These are phyloP conservation scores for Pestalotiopsis sp. DNA, from an alignment of 2,329 filamentous ascomycete species.

Conservation along the genomic window DNA sequence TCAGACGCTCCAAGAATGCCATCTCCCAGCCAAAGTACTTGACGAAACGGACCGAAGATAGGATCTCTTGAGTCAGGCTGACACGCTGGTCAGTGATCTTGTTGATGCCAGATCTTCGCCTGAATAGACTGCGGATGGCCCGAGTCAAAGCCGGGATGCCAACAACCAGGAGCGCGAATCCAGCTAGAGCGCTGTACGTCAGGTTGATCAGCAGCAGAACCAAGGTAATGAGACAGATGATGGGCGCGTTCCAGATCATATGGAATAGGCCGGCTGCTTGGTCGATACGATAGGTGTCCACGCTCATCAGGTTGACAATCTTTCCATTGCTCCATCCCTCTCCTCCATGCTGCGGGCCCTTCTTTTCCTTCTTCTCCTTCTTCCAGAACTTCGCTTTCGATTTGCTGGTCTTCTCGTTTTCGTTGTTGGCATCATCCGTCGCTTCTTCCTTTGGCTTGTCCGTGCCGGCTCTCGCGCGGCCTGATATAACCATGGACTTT, in stretches of 20 bases:
- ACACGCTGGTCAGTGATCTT: slow-evolving; percentile 92
- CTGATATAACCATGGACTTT: slow-evolving; percentile 88
- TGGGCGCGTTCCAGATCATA: slow-evolving; percentile 83
- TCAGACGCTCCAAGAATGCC: slow-evolving; percentile 77
- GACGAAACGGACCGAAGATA: slow-evolving; percentile 89
- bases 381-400: slow-evolving; percentile 34
- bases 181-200: slow-evolving; percentile 84
- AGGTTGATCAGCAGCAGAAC: slow-evolving; percentile 82
- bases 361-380: slow-evolving; percentile 37
- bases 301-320: slow-evolving; percentile 91
- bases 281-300: slow-evolving; percentile 91
- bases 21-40: slow-evolving; percentile 97
- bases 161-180: slow-evolving; percentile 79
- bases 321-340: slow-evolving; percentile 90
- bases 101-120: slow-evolving; percentile 78
- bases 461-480: slow-evolving; percentile 82
- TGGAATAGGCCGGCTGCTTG: slow-evolving; percentile 88
- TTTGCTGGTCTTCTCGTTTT: slow-evolving; percentile 41
- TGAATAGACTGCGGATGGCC: slow-evolving; percentile 76
- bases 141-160: slow-evolving; percentile 75
- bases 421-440: slow-evolving; percentile 44
- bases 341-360: slow-evolving; percentile 55
- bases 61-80: slow-evolving; percentile 85
- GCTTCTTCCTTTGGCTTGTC: slow-evolving; percentile 35
- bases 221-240: slow-evolving; percentile 77